Conservation (phyloP, 192 early-diverging fungal species). For the Chytriomyces confervae region DNA sequence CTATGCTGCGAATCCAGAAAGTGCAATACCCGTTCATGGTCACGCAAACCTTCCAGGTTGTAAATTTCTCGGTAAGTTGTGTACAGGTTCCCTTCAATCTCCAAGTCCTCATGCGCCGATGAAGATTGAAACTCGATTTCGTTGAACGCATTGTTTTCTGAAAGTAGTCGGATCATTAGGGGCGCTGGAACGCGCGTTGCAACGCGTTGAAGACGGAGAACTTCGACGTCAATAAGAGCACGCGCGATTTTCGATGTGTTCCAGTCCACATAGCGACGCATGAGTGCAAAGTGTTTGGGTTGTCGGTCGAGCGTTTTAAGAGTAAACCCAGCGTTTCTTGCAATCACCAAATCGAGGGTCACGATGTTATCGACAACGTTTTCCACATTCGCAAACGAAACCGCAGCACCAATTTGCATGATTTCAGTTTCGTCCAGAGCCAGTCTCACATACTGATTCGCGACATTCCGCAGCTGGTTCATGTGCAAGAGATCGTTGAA, state of each 20-base stretch:
- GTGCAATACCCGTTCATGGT: slow-evolving; percentile 1
- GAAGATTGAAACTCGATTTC: not conserved
- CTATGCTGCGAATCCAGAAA: slow-evolving; percentile 36
- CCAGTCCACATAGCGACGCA: slow-evolving; percentile 41
- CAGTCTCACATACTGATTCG: slow-evolving; percentile 7
- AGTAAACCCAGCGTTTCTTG: slow-evolving; percentile 26
- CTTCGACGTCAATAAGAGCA: slow-evolving; percentile 34
- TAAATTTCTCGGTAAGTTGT: slow-evolving; percentile 32
- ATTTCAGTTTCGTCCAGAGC: slow-evolving; percentile 4
- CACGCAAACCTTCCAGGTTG: slow-evolving; percentile 9
- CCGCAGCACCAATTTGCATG: slow-evolving; percentile 15
- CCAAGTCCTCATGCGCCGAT: slow-evolving; percentile 1
- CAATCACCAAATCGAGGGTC: slow-evolving; percentile 13
- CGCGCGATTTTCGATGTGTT: slow-evolving; percentile 45
- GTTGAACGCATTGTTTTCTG: slow-evolving; percentile 10
- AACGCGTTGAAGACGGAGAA: not conserved
- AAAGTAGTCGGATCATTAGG: slow-evolving; percentile 38
- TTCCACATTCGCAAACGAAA: slow-evolving; percentile 38
- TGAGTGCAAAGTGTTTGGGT: slow-evolving; percentile 26
- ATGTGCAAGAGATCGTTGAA: slow-evolving; percentile 43
- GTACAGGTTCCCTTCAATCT: slow-evolving; percentile 24
- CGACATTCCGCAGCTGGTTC: not conserved
- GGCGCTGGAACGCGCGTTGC: slow-evolving; percentile 6
- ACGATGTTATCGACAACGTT: slow-evolving; percentile 5
- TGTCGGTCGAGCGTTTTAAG: not conserved